Evolutionary conservation across 78 protist genomes (phyloP), one percentile per base, ranked within the genome.

Genomic region (Dictyostelium intermedium): DNA sequence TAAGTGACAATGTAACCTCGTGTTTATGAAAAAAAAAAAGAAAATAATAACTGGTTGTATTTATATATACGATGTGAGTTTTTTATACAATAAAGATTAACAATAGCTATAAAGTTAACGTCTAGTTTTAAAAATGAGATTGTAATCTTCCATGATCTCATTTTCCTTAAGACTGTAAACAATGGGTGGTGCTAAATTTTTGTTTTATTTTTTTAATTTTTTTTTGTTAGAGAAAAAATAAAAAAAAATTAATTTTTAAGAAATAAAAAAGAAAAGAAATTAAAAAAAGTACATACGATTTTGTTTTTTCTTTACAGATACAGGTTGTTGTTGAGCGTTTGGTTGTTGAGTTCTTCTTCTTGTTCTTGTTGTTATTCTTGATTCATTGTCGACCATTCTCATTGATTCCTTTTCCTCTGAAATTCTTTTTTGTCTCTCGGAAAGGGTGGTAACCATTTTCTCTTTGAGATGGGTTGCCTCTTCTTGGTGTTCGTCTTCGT

Each of bases 291-390:
- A 39, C 92, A 14, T 87, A 87, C 92, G 85, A 35, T 77, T 89
- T 69, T 66, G 93, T 80, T 89, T 81, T 81, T 81, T 89, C 86
- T 89, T 89, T 47, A 45, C 39, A 16, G 61, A n/a, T 35, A 27
- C 47, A 56, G 83, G 61, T 80, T 39, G 85, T 53, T 10, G 63
- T 78, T 56, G 69, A 39, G 80, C 18, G 8, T 34, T 20, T 73
- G 30, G 91, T 82, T 74, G 83, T 43, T 86, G 83, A 23, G 76
- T 66, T 66, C 95, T 91, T 80, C 96, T 82, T 92, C 96, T 92
- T 37, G 87, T 43, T 43, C 92, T 76, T 50, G 76, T 83, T 37
- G 83, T 53, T 10, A 43, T 39, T 92, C 85, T 85, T 16, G 91
- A 63, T 34, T 73, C 91, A 35, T 83, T 53, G 35, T 91, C 91